Conservation (phyloP, 805 yeast species). For the Candida namnaoensis region DNA sequence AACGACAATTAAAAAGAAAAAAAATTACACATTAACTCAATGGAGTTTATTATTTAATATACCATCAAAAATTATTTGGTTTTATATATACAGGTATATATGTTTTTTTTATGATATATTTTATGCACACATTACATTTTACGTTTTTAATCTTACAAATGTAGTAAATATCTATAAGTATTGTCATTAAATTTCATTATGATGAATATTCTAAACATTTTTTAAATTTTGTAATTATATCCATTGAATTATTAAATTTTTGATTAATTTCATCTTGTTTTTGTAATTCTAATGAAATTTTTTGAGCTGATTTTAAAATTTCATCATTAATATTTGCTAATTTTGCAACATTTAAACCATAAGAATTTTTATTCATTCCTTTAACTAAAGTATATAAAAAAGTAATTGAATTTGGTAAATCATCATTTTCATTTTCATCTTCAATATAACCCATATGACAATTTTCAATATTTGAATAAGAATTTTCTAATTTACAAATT, state of each 20-base stretch:
- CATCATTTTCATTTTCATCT: constrained; percentile 20
- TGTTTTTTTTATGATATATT: too few species aligned
- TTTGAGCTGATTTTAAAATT: constrained; percentile 83
- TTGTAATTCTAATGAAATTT: constrained; percentile 81
- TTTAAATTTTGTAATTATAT: too few species aligned
- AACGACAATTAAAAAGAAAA: too few species aligned
- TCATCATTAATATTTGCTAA: constrained; percentile 84
- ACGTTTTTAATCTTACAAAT: too few species aligned
- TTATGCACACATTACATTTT: too few species aligned
- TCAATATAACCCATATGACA: constrained; percentile 75
- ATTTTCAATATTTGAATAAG: constrained; percentile 58
- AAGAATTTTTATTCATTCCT: constrained; percentile 87
- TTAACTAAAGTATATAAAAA: constrained; percentile 83
- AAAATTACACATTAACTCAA: too few species aligned
- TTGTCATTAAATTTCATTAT: too few species aligned
- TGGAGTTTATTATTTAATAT: too few species aligned
- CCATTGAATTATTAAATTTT: neutral
- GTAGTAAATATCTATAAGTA: too few species aligned
- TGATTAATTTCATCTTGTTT: constrained; percentile 23
- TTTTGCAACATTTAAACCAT: constrained; percentile 97
- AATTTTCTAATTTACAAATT: constrained; percentile 67
- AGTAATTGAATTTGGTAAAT: constrained; percentile 62
- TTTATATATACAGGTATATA: too few species aligned
- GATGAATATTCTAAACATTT: neutral
- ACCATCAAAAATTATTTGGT: too few species aligned